phyloP scores from a whole-genome alignment of 495 filamentous ascomycete genomes.

The Tuber calosporum region DNA sequence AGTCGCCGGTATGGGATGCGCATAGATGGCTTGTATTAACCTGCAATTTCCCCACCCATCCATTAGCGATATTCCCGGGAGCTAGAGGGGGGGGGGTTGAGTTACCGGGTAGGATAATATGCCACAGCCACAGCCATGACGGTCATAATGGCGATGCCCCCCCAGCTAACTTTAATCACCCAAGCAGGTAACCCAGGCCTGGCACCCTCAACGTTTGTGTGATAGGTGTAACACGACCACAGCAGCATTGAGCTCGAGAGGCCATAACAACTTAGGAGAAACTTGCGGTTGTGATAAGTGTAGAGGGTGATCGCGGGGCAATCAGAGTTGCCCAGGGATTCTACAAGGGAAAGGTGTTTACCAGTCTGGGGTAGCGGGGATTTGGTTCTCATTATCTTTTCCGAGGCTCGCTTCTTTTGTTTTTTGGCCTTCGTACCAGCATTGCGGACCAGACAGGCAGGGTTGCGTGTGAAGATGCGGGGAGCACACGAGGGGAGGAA shows the following conservation, averaged over 20 bases:
- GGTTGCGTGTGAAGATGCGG: neutral
- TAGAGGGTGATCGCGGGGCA: constrained; percentile 29
- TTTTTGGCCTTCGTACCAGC: neutral
- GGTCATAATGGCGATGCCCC: constrained; percentile 54
- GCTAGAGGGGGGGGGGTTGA: neutral
- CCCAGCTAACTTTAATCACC: constrained; percentile 42
- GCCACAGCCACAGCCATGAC: constrained; percentile 44
- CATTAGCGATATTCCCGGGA: constrained; percentile 10
- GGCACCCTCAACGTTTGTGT: constrained; percentile 22
- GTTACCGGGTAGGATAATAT: constrained; percentile 31
- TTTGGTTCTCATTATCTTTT: constrained; percentile 29
- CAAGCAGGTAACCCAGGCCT: constrained; percentile 27
- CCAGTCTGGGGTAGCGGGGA: constrained; percentile 1
- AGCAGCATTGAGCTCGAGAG: constrained; percentile 27
- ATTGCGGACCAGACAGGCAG: neutral
- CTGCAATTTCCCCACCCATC: constrained; percentile 11
- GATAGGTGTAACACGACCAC: constrained; percentile 25
- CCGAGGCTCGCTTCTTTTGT: constrained; percentile 33
- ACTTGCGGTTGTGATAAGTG: constrained; percentile 18
- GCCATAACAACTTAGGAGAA: constrained; percentile 28
- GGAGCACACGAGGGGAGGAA: neutral
- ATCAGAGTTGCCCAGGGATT: constrained; percentile 22
- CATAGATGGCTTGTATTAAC: constrained; percentile 33
- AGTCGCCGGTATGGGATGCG: constrained; percentile 26
- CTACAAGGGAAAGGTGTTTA: constrained; percentile 27